Evolutionary conservation across 202 grass and related monocot species (phyloP), one percentile per base, ranked within the genome.

Genomic region (Panicum virgatum): DNA sequence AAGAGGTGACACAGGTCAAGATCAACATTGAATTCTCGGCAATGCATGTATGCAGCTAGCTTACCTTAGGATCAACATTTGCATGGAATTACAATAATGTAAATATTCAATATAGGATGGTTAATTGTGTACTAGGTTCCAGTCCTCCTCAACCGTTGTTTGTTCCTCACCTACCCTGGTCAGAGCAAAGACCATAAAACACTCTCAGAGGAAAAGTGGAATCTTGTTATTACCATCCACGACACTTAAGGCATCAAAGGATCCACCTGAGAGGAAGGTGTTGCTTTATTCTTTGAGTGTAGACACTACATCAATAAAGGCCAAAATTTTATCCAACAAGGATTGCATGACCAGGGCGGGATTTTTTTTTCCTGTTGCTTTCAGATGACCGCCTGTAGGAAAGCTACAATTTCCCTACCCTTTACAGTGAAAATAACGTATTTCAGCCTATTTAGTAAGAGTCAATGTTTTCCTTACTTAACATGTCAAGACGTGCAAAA

Each of bases 171-270:
- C 51, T 75, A 62, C 69, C 13, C 43, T 71, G 5, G 11, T 69
- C 69, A 12, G 43, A 80, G 19, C 20, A 38, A 70, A 63, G 60
- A 63, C 53, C 52, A 66, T 84, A 61, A 3, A 32, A 40, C 32
- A 19, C 48, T 25, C 32, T 66, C 22, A 44, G 9, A 36, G 43
- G 45, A 77, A 84, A 69, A 76, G 34, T 68, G 26, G 44, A 76
- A 80, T 54, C 8, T 71, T 76, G 26, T 69, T 63, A 22, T 2
- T 57, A 14, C 57, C 64, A 1, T 75, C 2, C 43, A 26, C 3
- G 2, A 1, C 75, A 80, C 60, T 43, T 53, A 57, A 59, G 73
- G 19, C 54, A 64, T 84, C 16, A 56, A 27, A 64, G 56, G 38
- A 51, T 51, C 22, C 13, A 77, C 56, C 11, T 80, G 29, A 47